Percentiles rank a stretch among this genome's conserved stretches.
phyloP scores from a whole-genome alignment of 2,329 filamentous ascomycete genomes.

The Trichoderma atrobrunneum region DNA sequence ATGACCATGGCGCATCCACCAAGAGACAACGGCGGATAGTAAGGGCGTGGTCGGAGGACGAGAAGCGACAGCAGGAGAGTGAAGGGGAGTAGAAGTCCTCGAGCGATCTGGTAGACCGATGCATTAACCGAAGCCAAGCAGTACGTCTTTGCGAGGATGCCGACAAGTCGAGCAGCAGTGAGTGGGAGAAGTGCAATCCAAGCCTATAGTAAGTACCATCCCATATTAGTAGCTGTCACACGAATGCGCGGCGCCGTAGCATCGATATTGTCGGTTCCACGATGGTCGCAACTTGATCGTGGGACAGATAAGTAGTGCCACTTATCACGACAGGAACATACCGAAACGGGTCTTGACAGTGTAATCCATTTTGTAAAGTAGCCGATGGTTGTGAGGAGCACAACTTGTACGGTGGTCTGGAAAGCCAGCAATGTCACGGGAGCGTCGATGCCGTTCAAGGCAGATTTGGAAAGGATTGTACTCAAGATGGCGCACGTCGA shows the following conservation, averaged over 20 bases:
- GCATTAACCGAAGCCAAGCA: conserved; percentile 13
- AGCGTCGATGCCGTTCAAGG: conserved; percentile 5
- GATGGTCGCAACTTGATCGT: neutral
- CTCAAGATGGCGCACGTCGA: conserved; percentile 14
- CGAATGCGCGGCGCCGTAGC: neutral
- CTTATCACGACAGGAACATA: neutral
- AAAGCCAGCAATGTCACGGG: conserved; percentile 8
- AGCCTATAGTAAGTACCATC: neutral
- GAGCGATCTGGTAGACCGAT: conserved; percentile 13
- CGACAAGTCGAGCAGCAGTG: conserved; percentile 9
- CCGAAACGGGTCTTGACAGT: conserved; percentile 6
- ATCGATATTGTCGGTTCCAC: neutral
- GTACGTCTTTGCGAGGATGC: conserved; percentile 15
- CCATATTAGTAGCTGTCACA: neutral
- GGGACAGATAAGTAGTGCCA: neutral
- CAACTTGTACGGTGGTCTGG: conserved; percentile 4
- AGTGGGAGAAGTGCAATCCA: conserved; percentile 15
- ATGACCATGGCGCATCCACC: conserved; percentile 8
- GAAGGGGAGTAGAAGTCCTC: conserved; percentile 4
- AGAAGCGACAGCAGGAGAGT: conserved; percentile 2
- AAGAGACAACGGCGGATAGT: conserved; percentile 3
- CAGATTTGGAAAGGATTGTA: conserved; percentile 12
- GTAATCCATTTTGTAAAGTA: conserved; percentile 14
- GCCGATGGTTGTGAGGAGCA: conserved; percentile 5
- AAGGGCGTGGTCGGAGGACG: conserved; percentile 10